Base-by-base conservation (phyloP, 169 alveolate species). In the Hepatocystis sp. region DNA sequence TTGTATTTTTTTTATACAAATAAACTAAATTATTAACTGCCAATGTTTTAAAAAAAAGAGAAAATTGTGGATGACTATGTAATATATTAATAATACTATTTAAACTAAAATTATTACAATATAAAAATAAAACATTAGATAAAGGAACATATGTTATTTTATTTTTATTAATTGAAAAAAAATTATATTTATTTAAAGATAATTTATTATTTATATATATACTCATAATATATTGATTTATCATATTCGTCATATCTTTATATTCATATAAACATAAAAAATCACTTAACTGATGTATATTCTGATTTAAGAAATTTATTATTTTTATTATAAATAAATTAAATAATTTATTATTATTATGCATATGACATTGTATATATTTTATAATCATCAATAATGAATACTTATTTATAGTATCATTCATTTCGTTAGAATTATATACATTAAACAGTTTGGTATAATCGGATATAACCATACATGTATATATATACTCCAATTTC, bases 11-110 rank as follows among this genome's bases (percentile, higher is more conserved):
- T 11, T 76, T 76, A 46, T 76, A 76, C 21, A 49, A 34, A 25
- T 76, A 76, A 13, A 58, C 4, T 64, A 76, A 76, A 76, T 56
- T 46, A 52, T 49, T 76, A 4, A 76, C 34, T 1, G 78, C 88
- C 21, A 76, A 17, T 34, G 58, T 76, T 23, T 63, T 76, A 17
- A 44, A 7, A 15, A 76, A 76, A 2, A 76, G 78, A 11, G 63
- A 52, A 56, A 58, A 76, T 30, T 76, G 88, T 4, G 88, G 88
- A n/a, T 76, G 78, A 11, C 88, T 44, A 25, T 76, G 58, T 56
- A 76, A 23, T 25, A 76, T 58, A 17, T 76, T 76, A 4, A 76
- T 58, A 4, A 76, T 56, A 44, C 58, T 65, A 28, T 76, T 76
- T 21, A 76, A 42, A 15, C 88, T 44, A 1, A 76, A 56, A 23